phyloP scores from a whole-genome alignment of 169 alveolate genomes.

The Plasmodium inui region DNA sequence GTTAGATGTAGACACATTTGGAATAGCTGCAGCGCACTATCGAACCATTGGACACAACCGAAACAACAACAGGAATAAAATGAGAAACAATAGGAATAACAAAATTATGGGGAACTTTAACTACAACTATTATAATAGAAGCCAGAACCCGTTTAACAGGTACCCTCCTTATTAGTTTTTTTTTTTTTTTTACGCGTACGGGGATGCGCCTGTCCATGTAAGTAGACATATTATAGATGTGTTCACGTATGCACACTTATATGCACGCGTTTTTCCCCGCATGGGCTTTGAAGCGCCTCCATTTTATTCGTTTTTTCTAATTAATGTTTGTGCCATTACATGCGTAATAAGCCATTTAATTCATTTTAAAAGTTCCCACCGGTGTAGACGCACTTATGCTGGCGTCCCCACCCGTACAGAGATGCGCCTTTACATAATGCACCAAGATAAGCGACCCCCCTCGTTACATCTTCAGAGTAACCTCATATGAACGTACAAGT shows the following conservation, averaged over 20 bases:
- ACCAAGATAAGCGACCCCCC: background rate
- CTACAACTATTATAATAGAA: conserved; percentile 59
- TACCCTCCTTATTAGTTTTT: conserved; percentile 53
- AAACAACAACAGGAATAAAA: conserved; percentile 71
- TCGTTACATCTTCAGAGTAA: background rate
- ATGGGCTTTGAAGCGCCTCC: background rate
- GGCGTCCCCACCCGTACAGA: background rate
- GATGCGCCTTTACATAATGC: background rate
- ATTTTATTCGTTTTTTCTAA: conserved; percentile 32
- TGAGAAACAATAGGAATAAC: conserved; percentile 47
- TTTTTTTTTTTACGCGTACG: background rate
- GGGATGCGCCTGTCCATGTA: background rate
- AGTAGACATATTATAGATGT: background rate
- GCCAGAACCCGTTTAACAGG: conserved; percentile 68
- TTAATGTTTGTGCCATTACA: conserved; percentile 26
- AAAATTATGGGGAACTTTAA: conserved; percentile 34
- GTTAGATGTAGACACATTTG: conserved; percentile 86
- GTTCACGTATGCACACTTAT: background rate
- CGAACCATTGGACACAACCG: conserved; percentile 70
- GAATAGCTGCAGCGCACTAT: conserved; percentile 80
- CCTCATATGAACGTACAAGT: conserved; percentile 9
- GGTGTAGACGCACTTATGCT: background rate
- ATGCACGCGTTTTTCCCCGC: background rate
- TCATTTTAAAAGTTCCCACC: conserved; percentile 4
- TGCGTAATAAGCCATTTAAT: conserved; percentile 35